Evolutionary conservation across 345 rosid species (phyloP).

Genomic region (Angophora floribunda): DNA sequence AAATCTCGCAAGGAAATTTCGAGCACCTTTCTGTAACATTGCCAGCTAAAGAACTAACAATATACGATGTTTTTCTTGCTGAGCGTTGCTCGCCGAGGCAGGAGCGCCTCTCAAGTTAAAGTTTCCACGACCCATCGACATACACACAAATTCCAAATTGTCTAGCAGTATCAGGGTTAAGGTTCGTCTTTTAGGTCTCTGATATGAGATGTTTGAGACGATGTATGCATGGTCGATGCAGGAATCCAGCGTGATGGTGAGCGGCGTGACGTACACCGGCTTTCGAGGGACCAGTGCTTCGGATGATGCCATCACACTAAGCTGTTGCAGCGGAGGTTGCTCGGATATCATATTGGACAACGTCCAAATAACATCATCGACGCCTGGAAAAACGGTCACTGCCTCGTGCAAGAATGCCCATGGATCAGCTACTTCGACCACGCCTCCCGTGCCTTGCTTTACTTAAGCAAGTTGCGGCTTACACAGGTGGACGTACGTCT

Average conservation of each 20-base stretch:
- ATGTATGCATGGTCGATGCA: background rate
- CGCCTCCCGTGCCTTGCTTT: background rate
- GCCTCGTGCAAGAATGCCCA: conserved; percentile 9
- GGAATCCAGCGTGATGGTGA: conserved; percentile 1
- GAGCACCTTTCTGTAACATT: background rate
- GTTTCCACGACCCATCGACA: background rate
- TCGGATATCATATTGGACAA: background rate
- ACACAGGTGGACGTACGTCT: background rate
- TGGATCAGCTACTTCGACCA: background rate
- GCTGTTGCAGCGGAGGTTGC: conserved; percentile 14
- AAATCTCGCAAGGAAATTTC: background rate
- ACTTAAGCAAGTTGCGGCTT: background rate
- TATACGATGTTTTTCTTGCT: background rate
- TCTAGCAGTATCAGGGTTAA: too few species aligned
- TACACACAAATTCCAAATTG: too few species aligned
- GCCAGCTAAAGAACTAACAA: background rate
- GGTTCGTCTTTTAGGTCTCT: too few species aligned
- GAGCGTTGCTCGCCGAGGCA: background rate
- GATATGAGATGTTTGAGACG: too few species aligned
- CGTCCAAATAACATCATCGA: too few species aligned
- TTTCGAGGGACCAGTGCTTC: conserved; percentile 9
- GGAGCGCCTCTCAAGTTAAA: background rate
- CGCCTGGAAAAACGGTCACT: background rate
- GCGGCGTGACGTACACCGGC: background rate
- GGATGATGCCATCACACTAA: conserved; percentile 9